These are phyloP conservation scores for Yamadazyma jaroonii DNA, from an alignment of 1,139 yeast species.

Conservation along the genomic window DNA sequence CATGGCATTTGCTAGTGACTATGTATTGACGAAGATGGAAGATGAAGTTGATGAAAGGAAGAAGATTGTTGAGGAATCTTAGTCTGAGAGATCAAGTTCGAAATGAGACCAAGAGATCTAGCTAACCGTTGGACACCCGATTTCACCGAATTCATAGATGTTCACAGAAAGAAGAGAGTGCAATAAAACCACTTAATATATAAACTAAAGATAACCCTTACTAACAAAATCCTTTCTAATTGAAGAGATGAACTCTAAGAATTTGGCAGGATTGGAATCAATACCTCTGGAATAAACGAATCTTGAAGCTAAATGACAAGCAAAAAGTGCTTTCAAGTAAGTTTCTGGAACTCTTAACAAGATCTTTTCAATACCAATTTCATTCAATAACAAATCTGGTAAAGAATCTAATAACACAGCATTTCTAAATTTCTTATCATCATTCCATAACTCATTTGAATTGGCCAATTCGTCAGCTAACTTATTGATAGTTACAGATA, in stretches of 20 bases:
- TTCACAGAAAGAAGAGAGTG: neutral
- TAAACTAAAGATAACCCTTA: conserved; percentile 23
- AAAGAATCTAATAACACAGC: conserved; percentile 74
- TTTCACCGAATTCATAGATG: too few species aligned
- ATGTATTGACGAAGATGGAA: conserved; percentile 44
- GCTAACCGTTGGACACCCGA: too few species aligned
- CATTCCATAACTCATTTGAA: conserved; percentile 82
- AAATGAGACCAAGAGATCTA: too few species aligned
- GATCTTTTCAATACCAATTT: conserved; percentile 74
- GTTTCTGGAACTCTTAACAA: conserved; percentile 81
- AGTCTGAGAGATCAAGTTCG: too few species aligned
- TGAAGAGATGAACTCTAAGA: conserved; percentile 66
- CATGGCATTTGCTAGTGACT: conserved; percentile 52
- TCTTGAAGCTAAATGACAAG: conserved; percentile 83
- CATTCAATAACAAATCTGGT: conserved; percentile 68
- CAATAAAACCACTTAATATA: neutral
- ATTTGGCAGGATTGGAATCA: conserved; percentile 78
- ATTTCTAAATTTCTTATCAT: conserved; percentile 74
- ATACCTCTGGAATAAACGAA: conserved; percentile 87
- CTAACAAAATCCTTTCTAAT: conserved; percentile 38
- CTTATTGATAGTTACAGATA: conserved; percentile 83
- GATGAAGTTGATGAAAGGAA: conserved; percentile 34
- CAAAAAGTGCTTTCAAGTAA: conserved; percentile 85
- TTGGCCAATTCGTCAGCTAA: conserved; percentile 85
- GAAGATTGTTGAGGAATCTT: conserved; percentile 8